Percentiles rank a stretch among this genome's conserved stretches.
Evolutionary conservation across 2,329 filamentous ascomycete species (phyloP).

Genomic region (Leptographium lundbergii): DNA sequence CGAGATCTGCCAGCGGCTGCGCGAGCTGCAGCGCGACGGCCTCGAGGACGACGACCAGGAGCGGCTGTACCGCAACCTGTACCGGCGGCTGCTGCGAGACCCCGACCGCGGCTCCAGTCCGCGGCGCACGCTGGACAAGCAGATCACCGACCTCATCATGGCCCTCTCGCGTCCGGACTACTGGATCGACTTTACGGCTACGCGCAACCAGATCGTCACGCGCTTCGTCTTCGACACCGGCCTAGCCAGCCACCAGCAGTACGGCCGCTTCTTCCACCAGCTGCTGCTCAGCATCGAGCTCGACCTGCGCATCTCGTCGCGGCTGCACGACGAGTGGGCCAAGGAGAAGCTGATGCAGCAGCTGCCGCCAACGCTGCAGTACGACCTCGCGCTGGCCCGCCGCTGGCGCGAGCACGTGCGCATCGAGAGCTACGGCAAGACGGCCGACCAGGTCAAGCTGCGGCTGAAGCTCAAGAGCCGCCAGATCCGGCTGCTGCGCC

Average conservation of each 20-base stretch:
- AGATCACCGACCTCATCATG: constrained; percentile 60
- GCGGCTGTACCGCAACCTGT: constrained; percentile 51
- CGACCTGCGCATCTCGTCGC: constrained; percentile 54
- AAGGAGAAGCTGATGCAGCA: constrained; percentile 52
- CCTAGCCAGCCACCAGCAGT: constrained; percentile 41
- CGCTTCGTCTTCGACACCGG: constrained; percentile 56
- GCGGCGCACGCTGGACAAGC: constrained; percentile 52
- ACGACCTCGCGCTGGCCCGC: constrained; percentile 60
- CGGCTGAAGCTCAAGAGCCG: constrained; percentile 52
- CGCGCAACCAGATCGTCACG: constrained; percentile 60
- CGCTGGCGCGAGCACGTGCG: constrained; percentile 60
- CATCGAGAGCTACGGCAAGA: constrained; percentile 46
- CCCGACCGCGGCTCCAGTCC: constrained; percentile 49
- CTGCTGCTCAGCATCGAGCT: constrained; percentile 62
- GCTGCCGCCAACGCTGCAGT: constrained; percentile 58
- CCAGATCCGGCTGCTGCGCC: constrained; percentile 55
- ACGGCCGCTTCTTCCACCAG: constrained; percentile 62
- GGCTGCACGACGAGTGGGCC: constrained; percentile 45
- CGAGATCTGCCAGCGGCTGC: constrained; percentile 45
- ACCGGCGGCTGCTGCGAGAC: constrained; percentile 54
- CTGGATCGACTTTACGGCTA: constrained; percentile 62
- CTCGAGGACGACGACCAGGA: constrained; percentile 45
- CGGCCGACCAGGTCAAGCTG: constrained; percentile 45
- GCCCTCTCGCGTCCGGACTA: constrained; percentile 50
- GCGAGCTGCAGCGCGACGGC: constrained; percentile 38